Evolutionary conservation across 1,139 yeast genomes (phyloP).

Genomic region (Kodamaea fungicola): DNA sequence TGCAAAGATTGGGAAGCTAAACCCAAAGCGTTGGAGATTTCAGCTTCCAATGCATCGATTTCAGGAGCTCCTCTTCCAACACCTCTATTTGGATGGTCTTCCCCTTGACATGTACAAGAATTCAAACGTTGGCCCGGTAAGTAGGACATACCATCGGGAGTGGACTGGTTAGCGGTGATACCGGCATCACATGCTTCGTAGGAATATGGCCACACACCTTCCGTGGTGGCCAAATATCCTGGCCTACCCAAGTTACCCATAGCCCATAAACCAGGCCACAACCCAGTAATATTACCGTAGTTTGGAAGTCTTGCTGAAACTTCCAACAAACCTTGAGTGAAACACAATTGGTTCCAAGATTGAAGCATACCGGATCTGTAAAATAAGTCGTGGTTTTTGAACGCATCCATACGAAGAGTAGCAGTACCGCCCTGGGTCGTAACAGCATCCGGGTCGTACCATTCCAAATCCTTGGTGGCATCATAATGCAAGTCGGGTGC

Average conservation of each 20-base stretch:
- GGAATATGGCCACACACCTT: conserved; percentile 90
- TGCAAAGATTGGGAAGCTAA: conserved; percentile 28
- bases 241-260: conserved; percentile 85
- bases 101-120: conserved; percentile 26
- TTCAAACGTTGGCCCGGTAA: conserved; percentile 74
- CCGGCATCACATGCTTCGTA: conserved; percentile 83
- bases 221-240: conserved; percentile 74
- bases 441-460: conserved; percentile 85
- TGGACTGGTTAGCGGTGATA: conserved; percentile 83
- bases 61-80: conserved; percentile 30
- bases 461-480: conserved; percentile 79
- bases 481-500: conserved; percentile 75
- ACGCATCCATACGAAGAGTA: conserved; percentile 68
- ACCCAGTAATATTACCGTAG: conserved; percentile 63
- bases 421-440: conserved; percentile 67
- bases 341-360: conserved; percentile 80
- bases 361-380: conserved; percentile 86
- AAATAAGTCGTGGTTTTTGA: conserved; percentile 62
- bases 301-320: conserved; percentile 71
- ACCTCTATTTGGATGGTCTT: conserved; percentile 26
- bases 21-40: conserved; percentile 17
- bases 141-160: conserved; percentile 75
- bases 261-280: conserved; percentile 93
- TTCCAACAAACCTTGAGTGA: conserved; percentile 71
- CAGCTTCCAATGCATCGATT: conserved; percentile 28